A percentile compares a stretch with the other conserved stretches of the same genome.
These are phyloP conservation scores for Schizochytrium sp. DNA, from an alignment of 108 stramenopile genomes.

Conservation along the genomic window DNA sequence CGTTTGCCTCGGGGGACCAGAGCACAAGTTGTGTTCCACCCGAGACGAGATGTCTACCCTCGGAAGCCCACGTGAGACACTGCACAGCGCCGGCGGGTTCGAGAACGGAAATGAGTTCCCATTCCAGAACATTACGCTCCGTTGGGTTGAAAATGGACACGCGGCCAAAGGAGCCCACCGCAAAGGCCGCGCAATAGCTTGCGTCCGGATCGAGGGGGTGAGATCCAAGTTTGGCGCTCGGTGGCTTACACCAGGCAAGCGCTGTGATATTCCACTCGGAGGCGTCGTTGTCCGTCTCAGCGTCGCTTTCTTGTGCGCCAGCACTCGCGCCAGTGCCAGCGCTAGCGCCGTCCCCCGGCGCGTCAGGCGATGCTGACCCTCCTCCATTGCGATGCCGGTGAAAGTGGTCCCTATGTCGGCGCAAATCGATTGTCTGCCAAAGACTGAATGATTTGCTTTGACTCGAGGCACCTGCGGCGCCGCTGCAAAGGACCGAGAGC, in stretches of 20 bases:
- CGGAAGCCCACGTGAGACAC: not conserved
- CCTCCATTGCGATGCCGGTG: not conserved
- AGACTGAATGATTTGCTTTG: not conserved
- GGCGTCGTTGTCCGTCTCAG: too few species aligned
- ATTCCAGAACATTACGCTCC: not conserved
- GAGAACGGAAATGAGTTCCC: not conserved
- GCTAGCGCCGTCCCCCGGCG: too few species aligned
- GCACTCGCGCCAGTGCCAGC: too few species aligned
- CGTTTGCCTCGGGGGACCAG: conserved; percentile 5
- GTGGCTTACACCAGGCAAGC: not conserved
- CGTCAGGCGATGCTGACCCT: not conserved
- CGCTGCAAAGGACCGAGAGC: not conserved
- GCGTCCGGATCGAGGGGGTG: not conserved
- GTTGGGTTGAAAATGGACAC: not conserved
- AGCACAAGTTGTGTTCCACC: not conserved
- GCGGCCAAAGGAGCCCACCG: not conserved
- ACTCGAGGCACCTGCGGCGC: conserved; percentile 2
- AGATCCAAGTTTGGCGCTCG: not conserved
- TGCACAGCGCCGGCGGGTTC: not conserved
- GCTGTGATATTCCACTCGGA: not conserved
- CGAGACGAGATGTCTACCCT: not conserved
- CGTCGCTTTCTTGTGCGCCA: too few species aligned
- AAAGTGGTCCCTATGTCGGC: not conserved
- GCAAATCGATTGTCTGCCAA: conserved; percentile 8
- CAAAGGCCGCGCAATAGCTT: not conserved